Evolutionary conservation across 2,329 filamentous ascomycete species (phyloP).

Genomic region (Fusarium anthophilum): DNA sequence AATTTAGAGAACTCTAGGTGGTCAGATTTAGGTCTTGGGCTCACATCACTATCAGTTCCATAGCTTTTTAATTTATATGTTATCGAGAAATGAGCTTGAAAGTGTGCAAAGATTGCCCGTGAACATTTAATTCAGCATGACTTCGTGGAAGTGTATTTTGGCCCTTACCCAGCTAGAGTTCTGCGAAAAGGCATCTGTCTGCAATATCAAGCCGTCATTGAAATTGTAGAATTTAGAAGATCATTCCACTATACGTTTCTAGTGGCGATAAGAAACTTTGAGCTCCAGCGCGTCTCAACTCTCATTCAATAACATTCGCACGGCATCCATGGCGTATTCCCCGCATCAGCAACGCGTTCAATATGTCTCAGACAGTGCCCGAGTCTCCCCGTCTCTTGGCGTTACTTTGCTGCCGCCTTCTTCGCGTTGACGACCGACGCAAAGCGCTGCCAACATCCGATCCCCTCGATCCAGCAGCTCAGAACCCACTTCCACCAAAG

Average conservation of each 20-base stretch:
- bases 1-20: neutral
- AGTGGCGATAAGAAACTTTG: neutral
- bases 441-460: neutral
- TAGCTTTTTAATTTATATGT: neutral
- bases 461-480: neutral
- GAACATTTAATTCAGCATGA: neutral
- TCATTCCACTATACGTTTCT: rapidly evolving
- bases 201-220: neutral
- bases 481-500: neutral
- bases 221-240: neutral
- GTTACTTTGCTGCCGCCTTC: neutral
- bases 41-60: neutral
- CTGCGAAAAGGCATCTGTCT: neutral
- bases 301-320: no score
- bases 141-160: no score
- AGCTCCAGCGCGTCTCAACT: neutral
- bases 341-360: no score
- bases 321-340: rapidly evolving
- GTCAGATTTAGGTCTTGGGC: rapidly evolving
- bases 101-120: rapidly evolving
- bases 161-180: rapidly evolving
- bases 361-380: neutral
- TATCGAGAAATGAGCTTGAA: neutral
- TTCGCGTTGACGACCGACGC: neutral
- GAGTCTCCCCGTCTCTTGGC: rapidly evolving